phyloP scores from a whole-genome alignment of 176 grass and related monocot genomes.

The Paspalum notatum region DNA sequence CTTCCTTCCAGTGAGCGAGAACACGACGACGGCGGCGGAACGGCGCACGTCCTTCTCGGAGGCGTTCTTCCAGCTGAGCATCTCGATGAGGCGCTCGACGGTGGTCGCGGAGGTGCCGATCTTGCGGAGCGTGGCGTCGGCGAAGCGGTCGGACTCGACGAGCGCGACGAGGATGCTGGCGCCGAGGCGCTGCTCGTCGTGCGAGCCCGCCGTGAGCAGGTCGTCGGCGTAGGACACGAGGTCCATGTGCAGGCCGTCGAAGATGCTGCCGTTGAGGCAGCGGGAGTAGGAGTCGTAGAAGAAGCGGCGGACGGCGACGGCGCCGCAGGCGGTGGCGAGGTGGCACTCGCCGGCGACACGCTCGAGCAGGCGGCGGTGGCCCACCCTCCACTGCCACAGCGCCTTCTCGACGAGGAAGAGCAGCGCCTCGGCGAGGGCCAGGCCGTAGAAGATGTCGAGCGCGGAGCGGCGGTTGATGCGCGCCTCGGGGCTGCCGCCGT shows the following conservation, averaged over 20 bases:
- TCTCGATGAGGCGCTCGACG: slow-evolving; percentile 59
- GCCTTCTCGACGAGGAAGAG: slow-evolving; percentile 66
- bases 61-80: slow-evolving; percentile 67
- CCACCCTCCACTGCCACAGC: slow-evolving; percentile 60
- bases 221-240: slow-evolving; percentile 59
- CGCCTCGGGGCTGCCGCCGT: slow-evolving; percentile 39
- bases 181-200: slow-evolving; percentile 56
- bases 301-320: slow-evolving; percentile 50
- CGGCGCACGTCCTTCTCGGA: slow-evolving; percentile 49
- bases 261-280: slow-evolving; percentile 57
- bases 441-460: slow-evolving; percentile 63
- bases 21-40: slow-evolving; percentile 54
- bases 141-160: slow-evolving; percentile 40
- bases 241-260: slow-evolving; percentile 54
- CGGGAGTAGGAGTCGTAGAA: slow-evolving; percentile 64
- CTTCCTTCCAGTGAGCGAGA: slow-evolving; percentile 47
- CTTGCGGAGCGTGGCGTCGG: slow-evolving; percentile 43
- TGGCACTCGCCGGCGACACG: slow-evolving; percentile 58
- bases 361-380: slow-evolving; percentile 46
- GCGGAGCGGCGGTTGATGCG: slow-evolving; percentile 42
- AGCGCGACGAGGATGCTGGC: slow-evolving; percentile 47
- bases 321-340: slow-evolving; percentile 31
- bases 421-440: slow-evolving; percentile 62
- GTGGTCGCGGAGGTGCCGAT: slow-evolving; percentile 42
- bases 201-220: slow-evolving; percentile 47